Evolutionary conservation across 2,329 filamentous ascomycete species (phyloP), one percentile per base, ranked within the genome.

Genomic region (Penicillium polonicum): DNA sequence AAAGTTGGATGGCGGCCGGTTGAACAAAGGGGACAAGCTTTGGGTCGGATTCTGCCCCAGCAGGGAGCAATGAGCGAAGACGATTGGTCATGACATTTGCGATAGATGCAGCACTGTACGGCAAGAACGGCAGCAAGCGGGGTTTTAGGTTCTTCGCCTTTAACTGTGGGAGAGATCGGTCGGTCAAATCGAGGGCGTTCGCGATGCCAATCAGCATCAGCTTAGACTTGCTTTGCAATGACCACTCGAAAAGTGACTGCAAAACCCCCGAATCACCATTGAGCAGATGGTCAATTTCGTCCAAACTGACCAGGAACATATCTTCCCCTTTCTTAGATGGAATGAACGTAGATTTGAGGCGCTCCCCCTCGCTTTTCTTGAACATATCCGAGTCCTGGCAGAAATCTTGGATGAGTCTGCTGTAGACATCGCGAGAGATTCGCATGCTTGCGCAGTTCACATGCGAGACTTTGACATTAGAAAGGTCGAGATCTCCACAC

Each of bases 381-480:
- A 83, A 76, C 36, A 86, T 73, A 41, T 88, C 83, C 33, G 83
- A 80, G 55, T 87, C 81, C 13, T 82, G 82, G 56, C 88, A 79
- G 42, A 93, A 85, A 54, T 84, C 83, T 63, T 90, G 87, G 13
- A 93, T 77, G 19, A 99, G 79, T 21, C 88, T 92, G 61, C 83
- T 83, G 74, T 95, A 96, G 23, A 99, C 82, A 70, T 97, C 92
- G 64, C 86, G 87, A 2, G 92, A 90, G 35, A 87, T 91, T 70
- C 94, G 95, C 75, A 97, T 87, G 75, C 92, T 96, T 87, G 97
- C 97, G 76, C 94, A 99, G 73, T 99, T 99, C 80, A 99, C 83
- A 70, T 92, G 93, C 2, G 87, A 87, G 52, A 88, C 86, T 67
- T 85, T 86, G 52, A 94, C 79, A 4, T 74, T 74, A 13, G 74